phyloP scores from a whole-genome alignment of 2,329 filamentous ascomycete species.

The Venturia carpophila region DNA sequence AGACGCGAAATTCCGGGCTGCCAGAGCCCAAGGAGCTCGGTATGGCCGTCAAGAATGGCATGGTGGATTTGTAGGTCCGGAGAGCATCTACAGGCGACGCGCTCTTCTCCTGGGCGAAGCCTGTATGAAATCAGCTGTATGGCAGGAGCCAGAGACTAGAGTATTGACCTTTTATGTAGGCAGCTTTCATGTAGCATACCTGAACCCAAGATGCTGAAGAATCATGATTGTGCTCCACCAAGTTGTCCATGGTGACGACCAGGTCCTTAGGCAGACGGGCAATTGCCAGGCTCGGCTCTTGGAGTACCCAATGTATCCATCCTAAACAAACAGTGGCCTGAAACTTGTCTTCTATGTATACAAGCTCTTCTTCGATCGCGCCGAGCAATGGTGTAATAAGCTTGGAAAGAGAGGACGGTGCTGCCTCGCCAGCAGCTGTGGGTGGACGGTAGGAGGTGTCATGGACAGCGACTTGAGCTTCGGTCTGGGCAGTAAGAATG shows the following conservation, averaged over 20 bases:
- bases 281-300: slow-evolving; percentile 57
- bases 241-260: slow-evolving; percentile 26
- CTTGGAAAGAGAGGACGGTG: slow-evolving; percentile 28
- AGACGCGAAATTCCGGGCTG: slow-evolving; percentile 57
- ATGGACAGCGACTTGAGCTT: slow-evolving; percentile 40
- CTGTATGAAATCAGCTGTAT: slow-evolving; percentile 27
- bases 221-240: slow-evolving; percentile 24
- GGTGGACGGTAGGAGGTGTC: slow-evolving; percentile 25
- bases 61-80: slow-evolving; percentile 55
- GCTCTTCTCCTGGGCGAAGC: slow-evolving; percentile 39
- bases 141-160: background rate
- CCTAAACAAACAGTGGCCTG: slow-evolving; percentile 77
- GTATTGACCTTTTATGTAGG: slow-evolving; percentile 63
- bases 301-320: slow-evolving; percentile 74
- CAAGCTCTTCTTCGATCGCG: slow-evolving; percentile 34
- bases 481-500: slow-evolving; percentile 39
- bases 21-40: slow-evolving; percentile 41
- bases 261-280: slow-evolving; percentile 57
- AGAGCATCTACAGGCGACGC: slow-evolving; percentile 50
- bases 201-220: slow-evolving; percentile 65
- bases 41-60: slow-evolving; percentile 52
- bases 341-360: slow-evolving; percentile 49
- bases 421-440: slow-evolving; percentile 24
- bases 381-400: slow-evolving; percentile 35
- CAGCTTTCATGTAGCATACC: slow-evolving; percentile 70